Evolutionary conservation across 768 basidiomycete genomes (phyloP).

Genomic region (Pilatotrama ljubarskyi): DNA sequence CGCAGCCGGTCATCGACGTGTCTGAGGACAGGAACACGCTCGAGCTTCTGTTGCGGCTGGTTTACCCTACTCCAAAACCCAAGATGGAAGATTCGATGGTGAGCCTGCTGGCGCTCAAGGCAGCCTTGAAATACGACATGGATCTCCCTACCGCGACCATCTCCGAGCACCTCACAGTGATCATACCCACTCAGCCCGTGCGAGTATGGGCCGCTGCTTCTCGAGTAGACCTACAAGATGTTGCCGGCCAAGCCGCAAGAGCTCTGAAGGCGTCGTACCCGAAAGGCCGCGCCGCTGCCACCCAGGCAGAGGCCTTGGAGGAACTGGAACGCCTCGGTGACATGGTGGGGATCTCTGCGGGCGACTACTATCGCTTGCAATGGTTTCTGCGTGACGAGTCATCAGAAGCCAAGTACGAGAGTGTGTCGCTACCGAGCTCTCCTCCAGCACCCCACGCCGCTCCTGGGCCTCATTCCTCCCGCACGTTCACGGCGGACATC

Average conservation of each 20-base stretch:
- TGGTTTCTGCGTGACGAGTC: background rate
- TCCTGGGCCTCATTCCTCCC: too few species aligned
- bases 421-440: too few species aligned
- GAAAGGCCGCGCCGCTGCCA: background rate
- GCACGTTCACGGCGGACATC: background rate
- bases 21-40: slow-evolving; percentile 25
- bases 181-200: background rate
- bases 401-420: too few species aligned
- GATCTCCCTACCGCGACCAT: slow-evolving; percentile 16
- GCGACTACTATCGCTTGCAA: slow-evolving; percentile 7
- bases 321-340: background rate
- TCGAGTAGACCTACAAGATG: too few species aligned
- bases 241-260: too few species aligned
- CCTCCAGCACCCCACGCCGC: background rate
- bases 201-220: slow-evolving; percentile 15
- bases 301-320: background rate
- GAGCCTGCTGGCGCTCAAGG: slow-evolving; percentile 24
- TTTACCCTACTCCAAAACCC: slow-evolving; percentile 27
- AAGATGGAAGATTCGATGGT: background rate
- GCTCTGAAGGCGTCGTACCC: slow-evolving; percentile 5
- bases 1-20: slow-evolving; percentile 12
- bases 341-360: slow-evolving; percentile 10
- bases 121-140: slow-evolving; percentile 32
- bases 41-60: slow-evolving; percentile 26
- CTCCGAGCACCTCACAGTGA: slow-evolving; percentile 2